phyloP scores from a whole-genome alignment of 2,329 filamentous ascomycete genomes.

The Waltergamsia citrina region DNA sequence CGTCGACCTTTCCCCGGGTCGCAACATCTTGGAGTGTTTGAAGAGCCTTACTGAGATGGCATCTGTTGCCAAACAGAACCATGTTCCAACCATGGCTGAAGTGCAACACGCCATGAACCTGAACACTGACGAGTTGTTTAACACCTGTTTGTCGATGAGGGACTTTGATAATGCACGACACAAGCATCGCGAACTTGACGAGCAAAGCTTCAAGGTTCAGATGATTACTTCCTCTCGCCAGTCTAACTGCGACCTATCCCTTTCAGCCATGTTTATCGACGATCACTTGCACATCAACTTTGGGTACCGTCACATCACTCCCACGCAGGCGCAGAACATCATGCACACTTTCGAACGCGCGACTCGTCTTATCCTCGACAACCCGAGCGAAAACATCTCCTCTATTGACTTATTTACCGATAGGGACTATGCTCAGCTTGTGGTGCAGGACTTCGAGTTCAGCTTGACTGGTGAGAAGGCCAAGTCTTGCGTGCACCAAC shows the following conservation, averaged over 20 bases:
- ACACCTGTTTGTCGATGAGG: conserved; percentile 39
- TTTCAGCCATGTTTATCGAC: conserved; percentile 31
- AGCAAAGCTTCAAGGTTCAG: conserved; percentile 3
- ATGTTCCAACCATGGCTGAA: conserved; percentile 33
- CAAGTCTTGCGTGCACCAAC: conserved; percentile 32
- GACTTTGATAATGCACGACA: conserved; percentile 23
- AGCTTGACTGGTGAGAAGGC: conserved; percentile 26
- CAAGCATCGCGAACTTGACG: conserved; percentile 2
- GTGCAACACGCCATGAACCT: conserved; percentile 35
- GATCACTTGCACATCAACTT: conserved; percentile 33
- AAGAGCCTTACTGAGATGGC: conserved; percentile 18
- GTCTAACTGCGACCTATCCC: conserved; percentile 35
- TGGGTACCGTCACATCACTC: conserved; percentile 30
- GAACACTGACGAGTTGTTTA: conserved; percentile 34
- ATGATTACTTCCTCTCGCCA: conserved; percentile 18
- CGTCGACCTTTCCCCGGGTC: conserved; percentile 19
- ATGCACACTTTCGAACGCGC: conserved; percentile 44
- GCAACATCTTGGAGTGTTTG: conserved; percentile 21
- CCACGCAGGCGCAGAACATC: conserved; percentile 34
- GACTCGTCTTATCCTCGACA: conserved; percentile 32
- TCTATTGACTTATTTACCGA: conserved; percentile 45
- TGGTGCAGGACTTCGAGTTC: conserved; percentile 38
- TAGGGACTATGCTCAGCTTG: conserved; percentile 42
- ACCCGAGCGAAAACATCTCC: conserved; percentile 28
- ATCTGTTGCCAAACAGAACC: conserved; percentile 18